Conservation (phyloP, 2,329 filamentous ascomycete species). For the Beauveria rudraprayagi region DNA sequence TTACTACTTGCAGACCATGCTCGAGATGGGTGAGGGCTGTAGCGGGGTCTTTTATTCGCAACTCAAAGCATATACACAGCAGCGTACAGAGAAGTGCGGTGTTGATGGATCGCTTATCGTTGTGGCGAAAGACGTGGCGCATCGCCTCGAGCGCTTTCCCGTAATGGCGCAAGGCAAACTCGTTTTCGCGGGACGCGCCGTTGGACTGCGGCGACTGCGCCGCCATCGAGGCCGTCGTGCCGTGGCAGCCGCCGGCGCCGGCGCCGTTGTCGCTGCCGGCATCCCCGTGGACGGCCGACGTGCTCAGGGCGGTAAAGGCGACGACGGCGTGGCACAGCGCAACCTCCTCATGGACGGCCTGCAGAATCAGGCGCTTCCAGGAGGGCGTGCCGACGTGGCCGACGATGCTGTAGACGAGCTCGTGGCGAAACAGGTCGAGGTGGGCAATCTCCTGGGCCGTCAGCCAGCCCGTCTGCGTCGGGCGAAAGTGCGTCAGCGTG, state of each 20-base stretch:
- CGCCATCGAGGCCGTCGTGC: not conserved
- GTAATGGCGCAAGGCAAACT: slow-evolving; percentile 12
- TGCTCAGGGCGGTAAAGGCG: slow-evolving; percentile 13
- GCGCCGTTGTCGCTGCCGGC: not conserved
- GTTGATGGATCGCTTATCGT: slow-evolving; percentile 10
- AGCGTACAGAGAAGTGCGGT: slow-evolving; percentile 13
- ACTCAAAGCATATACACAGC: slow-evolving; percentile 15
- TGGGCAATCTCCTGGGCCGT: slow-evolving; percentile 2
- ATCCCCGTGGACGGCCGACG: not conserved
- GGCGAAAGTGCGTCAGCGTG: slow-evolving; percentile 14
- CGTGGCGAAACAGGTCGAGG: slow-evolving; percentile 12
- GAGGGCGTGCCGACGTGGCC: slow-evolving; percentile 8
- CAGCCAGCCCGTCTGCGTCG: slow-evolving; percentile 12
- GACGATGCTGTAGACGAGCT: slow-evolving; percentile 15
- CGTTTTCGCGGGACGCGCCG: not conserved
- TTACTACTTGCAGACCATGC: slow-evolving; percentile 10
- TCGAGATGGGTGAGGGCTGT: slow-evolving; percentile 13
- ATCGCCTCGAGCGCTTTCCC: slow-evolving; percentile 9
- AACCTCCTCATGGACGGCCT: slow-evolving; percentile 13
- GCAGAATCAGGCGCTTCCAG: slow-evolving; percentile 12
- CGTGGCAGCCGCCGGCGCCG: not conserved
- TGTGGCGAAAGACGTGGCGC: slow-evolving; percentile 7
- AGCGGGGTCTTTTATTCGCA: slow-evolving; percentile 10
- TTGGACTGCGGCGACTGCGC: not conserved
- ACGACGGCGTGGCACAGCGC: slow-evolving; percentile 12